A percentile compares a stretch with the other conserved stretches of the same genome.
phyloP scores from a whole-genome alignment of 768 basidiomycete genomes.

The Panaeolus papilionaceus region DNA sequence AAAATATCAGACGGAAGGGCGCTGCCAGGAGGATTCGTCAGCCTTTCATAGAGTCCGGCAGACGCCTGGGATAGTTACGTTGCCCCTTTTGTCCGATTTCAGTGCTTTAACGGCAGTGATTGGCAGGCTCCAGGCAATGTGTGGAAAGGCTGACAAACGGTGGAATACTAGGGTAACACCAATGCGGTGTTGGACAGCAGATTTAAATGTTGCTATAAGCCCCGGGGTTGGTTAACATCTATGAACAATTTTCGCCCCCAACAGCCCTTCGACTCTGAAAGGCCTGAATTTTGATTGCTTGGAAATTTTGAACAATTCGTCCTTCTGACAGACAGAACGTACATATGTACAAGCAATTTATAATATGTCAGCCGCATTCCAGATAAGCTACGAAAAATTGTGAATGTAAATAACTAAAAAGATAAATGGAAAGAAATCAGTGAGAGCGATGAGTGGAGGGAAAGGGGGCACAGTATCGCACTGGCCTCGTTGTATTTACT shows the following conservation, averaged over 20 bases:
- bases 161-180: not conserved
- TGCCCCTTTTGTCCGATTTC: not conserved
- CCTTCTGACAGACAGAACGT: not conserved
- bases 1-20: not conserved
- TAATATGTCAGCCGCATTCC: not conserved
- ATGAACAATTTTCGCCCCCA: too few species aligned
- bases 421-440: not conserved
- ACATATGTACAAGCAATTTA: not conserved
- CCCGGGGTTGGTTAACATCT: too few species aligned
- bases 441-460: slow-evolving; percentile 7
- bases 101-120: not conserved
- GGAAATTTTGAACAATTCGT: not conserved
- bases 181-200: too few species aligned
- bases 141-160: not conserved
- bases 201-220: too few species aligned
- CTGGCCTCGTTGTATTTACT: not conserved
- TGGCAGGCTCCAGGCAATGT: slow-evolving; percentile 1
- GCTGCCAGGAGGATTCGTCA: slow-evolving; percentile 7
- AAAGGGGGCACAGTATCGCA: not conserved
- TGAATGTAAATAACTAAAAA: not conserved
- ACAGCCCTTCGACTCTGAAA: too few species aligned
- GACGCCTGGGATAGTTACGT: not conserved
- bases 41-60: not conserved
- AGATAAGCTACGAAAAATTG: not conserved
- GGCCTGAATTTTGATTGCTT: too few species aligned